Percentiles rank a stretch among this genome's conserved stretches.
Evolutionary conservation across 495 filamentous ascomycete species (phyloP).

Genomic region (Hypomontagnella submonticulosa): DNA sequence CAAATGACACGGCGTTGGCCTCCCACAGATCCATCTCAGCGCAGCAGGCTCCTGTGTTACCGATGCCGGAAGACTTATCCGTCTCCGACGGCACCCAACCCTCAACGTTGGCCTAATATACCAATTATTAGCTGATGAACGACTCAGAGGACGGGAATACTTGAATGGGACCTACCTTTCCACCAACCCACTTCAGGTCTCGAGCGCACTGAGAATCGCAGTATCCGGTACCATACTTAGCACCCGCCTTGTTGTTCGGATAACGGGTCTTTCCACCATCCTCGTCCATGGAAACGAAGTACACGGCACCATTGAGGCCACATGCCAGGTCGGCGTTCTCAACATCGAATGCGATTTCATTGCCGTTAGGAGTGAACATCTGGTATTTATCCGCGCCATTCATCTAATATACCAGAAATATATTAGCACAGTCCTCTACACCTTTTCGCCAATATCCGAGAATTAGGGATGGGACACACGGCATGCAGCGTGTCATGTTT

Average conservation of each 20-base stretch:
- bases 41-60: conserved; percentile 72
- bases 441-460: too few species aligned
- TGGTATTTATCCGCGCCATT: conserved; percentile 61
- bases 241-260: conserved; percentile 65
- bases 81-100: conserved; percentile 66
- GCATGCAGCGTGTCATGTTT: too few species aligned
- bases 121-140: neutral
- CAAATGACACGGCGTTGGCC: conserved; percentile 71
- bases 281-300: conserved; percentile 66
- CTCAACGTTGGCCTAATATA: conserved; percentile 62
- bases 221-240: conserved; percentile 69
- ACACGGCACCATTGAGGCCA: conserved; percentile 67
- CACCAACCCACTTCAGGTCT: conserved; percentile 62
- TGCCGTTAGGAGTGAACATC: conserved; percentile 63
- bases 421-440: too few species aligned
- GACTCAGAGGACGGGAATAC: neutral
- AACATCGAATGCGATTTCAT: conserved; percentile 70
- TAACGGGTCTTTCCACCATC: conserved; percentile 64
- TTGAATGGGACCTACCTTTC: conserved; percentile 46
- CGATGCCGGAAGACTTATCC: conserved; percentile 67
- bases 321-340: conserved; percentile 63
- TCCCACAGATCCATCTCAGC: conserved; percentile 80
- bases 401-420: conserved; percentile 44
- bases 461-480: too few species aligned
- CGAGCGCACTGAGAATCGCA: conserved; percentile 68